phyloP scores from a whole-genome alignment of 2,329 filamentous ascomycete genomes.

The Drechslera avenae region DNA sequence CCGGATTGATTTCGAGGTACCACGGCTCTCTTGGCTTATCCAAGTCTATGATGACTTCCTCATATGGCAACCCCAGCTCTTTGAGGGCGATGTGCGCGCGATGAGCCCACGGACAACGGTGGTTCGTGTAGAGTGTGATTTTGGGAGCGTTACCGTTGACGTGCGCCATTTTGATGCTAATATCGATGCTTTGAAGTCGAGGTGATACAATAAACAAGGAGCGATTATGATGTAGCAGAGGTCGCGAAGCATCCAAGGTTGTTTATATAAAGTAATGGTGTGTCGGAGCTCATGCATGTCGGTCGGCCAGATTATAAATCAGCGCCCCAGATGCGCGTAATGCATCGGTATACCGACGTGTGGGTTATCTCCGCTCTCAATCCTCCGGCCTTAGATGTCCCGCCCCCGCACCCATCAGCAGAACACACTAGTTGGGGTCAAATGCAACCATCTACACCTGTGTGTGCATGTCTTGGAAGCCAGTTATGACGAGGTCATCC shows the following conservation, averaged over 20 bases:
- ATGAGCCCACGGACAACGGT: slow-evolving; percentile 73
- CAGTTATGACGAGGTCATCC: no score
- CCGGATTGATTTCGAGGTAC: slow-evolving; percentile 78
- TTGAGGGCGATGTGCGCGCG: slow-evolving; percentile 73
- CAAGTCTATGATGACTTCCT: slow-evolving; percentile 76
- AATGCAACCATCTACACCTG: no score
- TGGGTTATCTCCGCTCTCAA: slow-evolving; percentile 15
- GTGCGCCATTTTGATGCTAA: slow-evolving; percentile 24
- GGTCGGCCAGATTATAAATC: slow-evolving; percentile 33
- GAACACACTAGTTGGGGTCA: no score
- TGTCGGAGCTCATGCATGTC: slow-evolving; percentile 1
- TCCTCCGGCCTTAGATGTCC: no score
- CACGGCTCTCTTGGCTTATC: slow-evolving; percentile 69
- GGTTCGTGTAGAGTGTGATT: slow-evolving; percentile 74
- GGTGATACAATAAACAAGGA: neutral
- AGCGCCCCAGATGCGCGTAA: slow-evolving; percentile 10
- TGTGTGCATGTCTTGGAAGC: no score
- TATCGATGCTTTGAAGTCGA: neutral
- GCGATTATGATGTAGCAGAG: neutral
- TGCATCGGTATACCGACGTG: slow-evolving; percentile 23
- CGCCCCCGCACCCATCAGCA: no score
- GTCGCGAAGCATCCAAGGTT: neutral
- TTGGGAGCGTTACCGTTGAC: slow-evolving; percentile 48
- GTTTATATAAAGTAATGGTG: neutral
- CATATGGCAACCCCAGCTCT: slow-evolving; percentile 68